Evolutionary conservation across 495 filamentous ascomycete genomes (phyloP).

Genomic region (Barbatosphaeria neglecta): DNA sequence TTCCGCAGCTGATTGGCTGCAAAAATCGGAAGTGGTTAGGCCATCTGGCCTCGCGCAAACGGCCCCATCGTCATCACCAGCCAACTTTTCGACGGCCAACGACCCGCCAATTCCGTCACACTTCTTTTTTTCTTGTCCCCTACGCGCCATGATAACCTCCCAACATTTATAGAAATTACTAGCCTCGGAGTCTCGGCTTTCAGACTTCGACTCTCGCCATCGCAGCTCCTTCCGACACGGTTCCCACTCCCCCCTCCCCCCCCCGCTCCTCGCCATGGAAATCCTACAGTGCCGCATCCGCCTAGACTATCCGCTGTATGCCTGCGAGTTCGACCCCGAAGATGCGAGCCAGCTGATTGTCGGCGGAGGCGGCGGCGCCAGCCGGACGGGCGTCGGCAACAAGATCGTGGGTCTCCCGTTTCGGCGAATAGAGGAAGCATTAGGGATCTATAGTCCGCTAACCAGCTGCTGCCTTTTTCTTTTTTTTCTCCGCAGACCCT

Average conservation of each 20-base stretch:
- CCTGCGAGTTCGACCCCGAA: constrained; percentile 77
- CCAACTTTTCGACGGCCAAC: background rate
- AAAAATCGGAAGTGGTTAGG: background rate
- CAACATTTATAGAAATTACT: too few relatives aligned
- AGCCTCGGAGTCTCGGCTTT: too few relatives aligned
- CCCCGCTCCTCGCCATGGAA: background rate
- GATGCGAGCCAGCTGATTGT: constrained; percentile 66
- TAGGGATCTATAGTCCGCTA: constrained; percentile 10
- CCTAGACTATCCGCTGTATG: constrained; percentile 78
- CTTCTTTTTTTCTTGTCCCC: too few relatives aligned
- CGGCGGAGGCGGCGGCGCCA: constrained; percentile 83
- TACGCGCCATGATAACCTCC: too few relatives aligned
- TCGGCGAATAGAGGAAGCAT: background rate
- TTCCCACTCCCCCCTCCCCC: background rate
- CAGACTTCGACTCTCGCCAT: too few relatives aligned
- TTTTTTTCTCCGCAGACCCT: constrained; percentile 39
- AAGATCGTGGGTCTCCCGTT: constrained; percentile 51
- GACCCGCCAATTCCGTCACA: background rate
- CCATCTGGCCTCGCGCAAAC: background rate
- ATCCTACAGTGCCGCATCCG: constrained; percentile 42
- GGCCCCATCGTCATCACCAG: background rate
- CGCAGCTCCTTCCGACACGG: background rate
- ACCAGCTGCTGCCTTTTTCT: background rate
- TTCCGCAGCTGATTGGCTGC: background rate
- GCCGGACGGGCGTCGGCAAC: constrained; percentile 76